Conservation (phyloP, 306 rosid species). For the Potentilla sterilis region DNA sequence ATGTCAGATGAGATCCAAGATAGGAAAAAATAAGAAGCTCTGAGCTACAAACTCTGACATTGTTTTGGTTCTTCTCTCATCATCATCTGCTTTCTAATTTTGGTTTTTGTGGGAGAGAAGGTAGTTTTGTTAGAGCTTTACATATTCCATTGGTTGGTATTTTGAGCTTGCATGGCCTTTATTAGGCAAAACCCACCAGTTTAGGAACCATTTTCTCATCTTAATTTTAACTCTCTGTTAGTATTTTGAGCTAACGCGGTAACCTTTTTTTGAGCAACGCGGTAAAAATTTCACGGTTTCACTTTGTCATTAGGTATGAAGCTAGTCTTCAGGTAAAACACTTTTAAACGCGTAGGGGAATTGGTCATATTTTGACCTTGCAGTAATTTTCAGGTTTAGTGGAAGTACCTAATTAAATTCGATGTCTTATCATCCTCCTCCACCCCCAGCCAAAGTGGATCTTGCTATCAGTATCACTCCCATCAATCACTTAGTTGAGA, state of each 20-base stretch:
- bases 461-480: background rate
- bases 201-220: slow-evolving; percentile 38
- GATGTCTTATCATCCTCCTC: background rate
- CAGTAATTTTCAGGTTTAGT: background rate
- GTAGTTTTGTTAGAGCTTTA: slow-evolving; percentile 31
- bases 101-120: slow-evolving; percentile 32
- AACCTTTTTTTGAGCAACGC: background rate
- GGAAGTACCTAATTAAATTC: slow-evolving; percentile 14
- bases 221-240: background rate
- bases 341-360: background rate
- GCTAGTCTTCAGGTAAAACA: background rate
- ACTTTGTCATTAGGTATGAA: background rate
- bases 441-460: background rate
- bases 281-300: background rate
- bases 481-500: background rate
- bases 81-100: slow-evolving; percentile 7
- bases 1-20: slow-evolving; percentile 70
- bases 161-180: slow-evolving; percentile 44
- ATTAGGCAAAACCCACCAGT: slow-evolving; percentile 35
- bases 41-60: slow-evolving; percentile 71
- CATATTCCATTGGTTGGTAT: slow-evolving; percentile 51
- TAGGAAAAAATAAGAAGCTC: slow-evolving; percentile 46
- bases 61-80: slow-evolving; percentile 40
- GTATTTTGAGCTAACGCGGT: background rate
- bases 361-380: background rate